Conservation (phyloP, 2,329 filamentous ascomycete genomes). For the Alternaria brassicicola region DNA sequence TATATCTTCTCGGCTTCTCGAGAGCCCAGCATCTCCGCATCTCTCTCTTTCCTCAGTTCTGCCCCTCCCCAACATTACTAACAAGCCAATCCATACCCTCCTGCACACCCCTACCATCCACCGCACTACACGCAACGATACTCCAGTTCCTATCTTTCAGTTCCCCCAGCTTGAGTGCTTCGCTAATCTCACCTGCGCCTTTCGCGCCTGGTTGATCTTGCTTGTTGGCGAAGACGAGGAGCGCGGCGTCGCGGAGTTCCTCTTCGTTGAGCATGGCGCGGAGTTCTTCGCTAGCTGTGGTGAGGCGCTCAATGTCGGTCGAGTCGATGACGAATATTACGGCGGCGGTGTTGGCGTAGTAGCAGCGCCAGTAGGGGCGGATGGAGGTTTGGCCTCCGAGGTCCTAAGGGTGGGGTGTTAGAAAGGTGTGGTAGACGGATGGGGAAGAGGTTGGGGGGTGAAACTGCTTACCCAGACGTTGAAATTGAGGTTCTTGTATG, state of each 20-base stretch:
- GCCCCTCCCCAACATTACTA: conserved; percentile 57
- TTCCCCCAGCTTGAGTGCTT: conserved; percentile 87
- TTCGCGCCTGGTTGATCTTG: conserved; percentile 97
- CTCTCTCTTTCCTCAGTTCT: conserved; percentile 3
- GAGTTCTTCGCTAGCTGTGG: conserved; percentile 91
- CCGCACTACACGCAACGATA: conserved; percentile 95
- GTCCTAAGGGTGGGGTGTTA: conserved; percentile 61
- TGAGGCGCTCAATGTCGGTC: conserved; percentile 93
- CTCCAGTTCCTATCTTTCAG: conserved; percentile 98
- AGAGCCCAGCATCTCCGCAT: not conserved
- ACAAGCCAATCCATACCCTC: conserved; percentile 99
- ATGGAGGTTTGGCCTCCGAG: conserved; percentile 98
- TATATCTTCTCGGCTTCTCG: not conserved
- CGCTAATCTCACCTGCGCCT: conserved; percentile 94
- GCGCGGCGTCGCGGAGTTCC: conserved; percentile 87
- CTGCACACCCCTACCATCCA: conserved; percentile 90
- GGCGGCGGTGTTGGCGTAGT: conserved; percentile 97
- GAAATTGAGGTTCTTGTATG: conserved; percentile 97
- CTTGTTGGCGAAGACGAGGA: conserved; percentile 98
- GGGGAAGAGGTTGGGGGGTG: too few relatives aligned
- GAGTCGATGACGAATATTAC: conserved; percentile 99
- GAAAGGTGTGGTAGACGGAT: not conserved
- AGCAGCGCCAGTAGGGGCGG: conserved; percentile 98
- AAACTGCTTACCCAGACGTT: conserved; percentile 88
- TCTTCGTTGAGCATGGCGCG: conserved; percentile 97